These are phyloP conservation scores for Colletotrichum sp. DNA, from an alignment of 2,329 filamentous ascomycete genomes.

Conservation along the genomic window DNA sequence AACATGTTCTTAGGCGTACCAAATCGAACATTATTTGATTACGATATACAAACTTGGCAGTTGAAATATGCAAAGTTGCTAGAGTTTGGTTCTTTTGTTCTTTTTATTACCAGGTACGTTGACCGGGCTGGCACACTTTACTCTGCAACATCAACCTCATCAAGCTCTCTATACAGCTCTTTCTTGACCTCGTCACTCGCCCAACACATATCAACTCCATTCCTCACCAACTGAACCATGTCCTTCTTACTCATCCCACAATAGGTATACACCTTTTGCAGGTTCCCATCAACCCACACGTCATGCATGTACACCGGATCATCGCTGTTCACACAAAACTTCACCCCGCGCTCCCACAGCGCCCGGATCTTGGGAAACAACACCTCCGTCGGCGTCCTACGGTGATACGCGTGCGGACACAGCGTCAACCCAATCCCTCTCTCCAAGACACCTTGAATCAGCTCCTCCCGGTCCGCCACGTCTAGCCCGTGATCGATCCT, in stretches of 20 bases:
- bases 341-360: conserved; percentile 68
- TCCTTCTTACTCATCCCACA: conserved; percentile 44
- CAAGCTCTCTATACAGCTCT: conserved; percentile 28
- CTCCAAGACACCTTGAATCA: conserved; percentile 63
- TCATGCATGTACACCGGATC: conserved; percentile 70
- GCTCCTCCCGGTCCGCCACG: conserved; percentile 62
- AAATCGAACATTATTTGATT: too few relatives aligned
- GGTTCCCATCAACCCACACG: conserved; percentile 52
- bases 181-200: conserved; percentile 42
- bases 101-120: too few relatives aligned
- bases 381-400: conserved; percentile 45
- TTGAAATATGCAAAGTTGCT: too few relatives aligned
- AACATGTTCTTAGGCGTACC: too few relatives aligned
- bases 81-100: too few relatives aligned
- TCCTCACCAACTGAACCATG: conserved; percentile 43
- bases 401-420: conserved; percentile 62
- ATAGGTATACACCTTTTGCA: conserved; percentile 46
- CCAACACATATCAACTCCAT: conserved; percentile 54
- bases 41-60: too few relatives aligned
- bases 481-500: conserved; percentile 80
- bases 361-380: conserved; percentile 56
- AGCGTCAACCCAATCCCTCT: conserved; percentile 69
- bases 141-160: conserved; percentile 6
- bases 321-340: conserved; percentile 76
- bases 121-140: background rate